Evolutionary conservation across 2,329 filamentous ascomycete species (phyloP).

Genomic region (Cytospora mali): DNA sequence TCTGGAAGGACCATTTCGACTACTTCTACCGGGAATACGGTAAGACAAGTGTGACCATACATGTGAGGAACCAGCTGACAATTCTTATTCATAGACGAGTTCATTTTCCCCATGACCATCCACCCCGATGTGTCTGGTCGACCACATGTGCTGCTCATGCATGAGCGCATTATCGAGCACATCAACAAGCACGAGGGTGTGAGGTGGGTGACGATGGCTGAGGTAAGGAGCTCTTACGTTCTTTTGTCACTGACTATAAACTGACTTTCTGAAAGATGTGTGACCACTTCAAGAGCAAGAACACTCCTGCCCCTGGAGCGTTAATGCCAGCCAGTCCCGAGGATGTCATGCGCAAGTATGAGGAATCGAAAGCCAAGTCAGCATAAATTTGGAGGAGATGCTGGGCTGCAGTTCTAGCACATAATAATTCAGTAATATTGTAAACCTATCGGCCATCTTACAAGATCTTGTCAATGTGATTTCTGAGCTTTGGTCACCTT

Average conservation of each 20-base stretch:
- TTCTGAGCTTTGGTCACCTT: too few species aligned
- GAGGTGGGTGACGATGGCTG: slow-evolving; percentile 27
- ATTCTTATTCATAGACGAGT: slow-evolving; percentile 51
- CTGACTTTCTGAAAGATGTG: slow-evolving; percentile 17
- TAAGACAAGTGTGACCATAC: not conserved
- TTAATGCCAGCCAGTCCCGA: slow-evolving; percentile 24
- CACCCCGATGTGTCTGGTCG: slow-evolving; percentile 74
- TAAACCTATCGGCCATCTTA: too few species aligned
- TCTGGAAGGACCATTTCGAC: slow-evolving; percentile 68
- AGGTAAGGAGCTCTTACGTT: slow-evolving; percentile 5
- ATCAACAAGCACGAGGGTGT: slow-evolving; percentile 30
- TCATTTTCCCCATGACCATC: slow-evolving; percentile 75
- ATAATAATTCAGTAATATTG: too few species aligned
- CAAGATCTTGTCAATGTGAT: too few species aligned
- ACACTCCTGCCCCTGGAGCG: slow-evolving; percentile 21
- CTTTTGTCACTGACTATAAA: too few species aligned
- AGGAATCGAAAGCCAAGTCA: not conserved
- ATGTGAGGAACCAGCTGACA: not conserved
- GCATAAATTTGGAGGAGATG: not conserved
- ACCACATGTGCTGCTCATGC: slow-evolving; percentile 73
- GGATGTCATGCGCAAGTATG: slow-evolving; percentile 25
- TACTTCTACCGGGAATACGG: slow-evolving; percentile 75
- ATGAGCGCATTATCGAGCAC: slow-evolving; percentile 54
- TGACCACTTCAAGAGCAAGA: slow-evolving; percentile 29
- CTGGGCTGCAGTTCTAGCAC: too few species aligned